Conservation (phyloP, 257 asterid species). For the Primulina huaijiensis region DNA sequence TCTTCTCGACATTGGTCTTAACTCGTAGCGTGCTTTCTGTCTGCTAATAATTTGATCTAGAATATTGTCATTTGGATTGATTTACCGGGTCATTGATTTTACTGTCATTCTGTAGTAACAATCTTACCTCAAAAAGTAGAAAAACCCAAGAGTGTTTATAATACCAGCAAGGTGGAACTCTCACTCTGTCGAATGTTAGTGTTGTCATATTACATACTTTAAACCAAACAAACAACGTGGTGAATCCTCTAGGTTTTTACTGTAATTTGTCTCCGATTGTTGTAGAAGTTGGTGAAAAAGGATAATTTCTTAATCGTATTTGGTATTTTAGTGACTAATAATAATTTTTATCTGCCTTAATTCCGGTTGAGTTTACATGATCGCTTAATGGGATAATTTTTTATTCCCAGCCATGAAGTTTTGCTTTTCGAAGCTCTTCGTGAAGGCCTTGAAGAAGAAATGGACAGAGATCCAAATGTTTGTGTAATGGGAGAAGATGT, state of each 20-base stretch:
- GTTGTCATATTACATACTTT: not conserved
- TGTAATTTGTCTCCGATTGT: not conserved
- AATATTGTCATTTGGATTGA: too few species aligned
- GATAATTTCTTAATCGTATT: not conserved
- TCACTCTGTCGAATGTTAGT: not conserved
- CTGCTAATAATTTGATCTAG: too few species aligned
- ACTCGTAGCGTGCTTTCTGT: too few species aligned
- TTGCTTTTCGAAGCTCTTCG: not conserved
- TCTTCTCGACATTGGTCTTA: too few species aligned
- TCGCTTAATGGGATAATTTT: not conserved
- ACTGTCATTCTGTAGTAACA: too few species aligned
- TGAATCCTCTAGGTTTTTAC: too few species aligned
- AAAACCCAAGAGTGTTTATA: too few species aligned
- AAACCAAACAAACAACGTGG: not conserved
- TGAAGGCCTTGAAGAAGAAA: not conserved
- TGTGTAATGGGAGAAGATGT: not conserved
- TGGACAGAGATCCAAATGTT: not conserved
- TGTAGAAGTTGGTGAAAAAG: not conserved
- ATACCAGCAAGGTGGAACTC: not conserved
- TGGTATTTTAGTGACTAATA: not conserved
- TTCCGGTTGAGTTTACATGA: not conserved
- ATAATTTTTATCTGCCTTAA: not conserved
- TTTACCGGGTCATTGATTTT: too few species aligned
- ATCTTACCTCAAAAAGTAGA: too few species aligned
- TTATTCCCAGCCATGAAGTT: not conserved